Evolutionary conservation across 176 grass and related monocot species (phyloP).

Genomic region (Raddia distichophylla): DNA sequence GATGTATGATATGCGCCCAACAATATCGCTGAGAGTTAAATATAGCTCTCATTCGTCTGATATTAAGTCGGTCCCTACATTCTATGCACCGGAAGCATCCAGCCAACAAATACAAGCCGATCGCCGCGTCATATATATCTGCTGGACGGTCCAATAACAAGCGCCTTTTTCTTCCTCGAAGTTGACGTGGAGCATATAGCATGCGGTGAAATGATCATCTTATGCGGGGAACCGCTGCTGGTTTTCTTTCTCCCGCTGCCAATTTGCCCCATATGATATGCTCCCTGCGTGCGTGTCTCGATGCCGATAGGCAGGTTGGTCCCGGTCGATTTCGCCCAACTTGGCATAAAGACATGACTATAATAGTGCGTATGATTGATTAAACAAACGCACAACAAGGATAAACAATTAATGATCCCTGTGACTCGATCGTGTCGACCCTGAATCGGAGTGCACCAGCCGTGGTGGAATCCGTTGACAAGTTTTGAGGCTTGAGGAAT

Average conservation of each 20-base stretch:
- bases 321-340: not conserved
- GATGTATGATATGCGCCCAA: no score
- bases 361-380: no score
- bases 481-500: not conserved
- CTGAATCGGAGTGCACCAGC: constrained; percentile 18
- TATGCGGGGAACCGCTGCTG: not conserved
- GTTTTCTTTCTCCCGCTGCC: not conserved
- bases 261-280: no score
- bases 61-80: no score
- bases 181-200: not conserved
- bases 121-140: no score
- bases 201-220: not conserved
- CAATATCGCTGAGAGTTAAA: no score
- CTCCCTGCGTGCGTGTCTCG: not conserved
- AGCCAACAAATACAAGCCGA: not conserved
- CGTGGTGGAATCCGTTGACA: not conserved
- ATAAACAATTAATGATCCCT: not conserved
- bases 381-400: not conserved
- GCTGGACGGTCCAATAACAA: not conserved
- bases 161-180: no score
- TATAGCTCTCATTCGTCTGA: no score
- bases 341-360: not conserved
- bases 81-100: not conserved
- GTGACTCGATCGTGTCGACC: constrained; percentile 14
- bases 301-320: not conserved